phyloP scores from a whole-genome alignment of 2,329 filamentous ascomycete species.

The Trichoderma cornu-damae region DNA sequence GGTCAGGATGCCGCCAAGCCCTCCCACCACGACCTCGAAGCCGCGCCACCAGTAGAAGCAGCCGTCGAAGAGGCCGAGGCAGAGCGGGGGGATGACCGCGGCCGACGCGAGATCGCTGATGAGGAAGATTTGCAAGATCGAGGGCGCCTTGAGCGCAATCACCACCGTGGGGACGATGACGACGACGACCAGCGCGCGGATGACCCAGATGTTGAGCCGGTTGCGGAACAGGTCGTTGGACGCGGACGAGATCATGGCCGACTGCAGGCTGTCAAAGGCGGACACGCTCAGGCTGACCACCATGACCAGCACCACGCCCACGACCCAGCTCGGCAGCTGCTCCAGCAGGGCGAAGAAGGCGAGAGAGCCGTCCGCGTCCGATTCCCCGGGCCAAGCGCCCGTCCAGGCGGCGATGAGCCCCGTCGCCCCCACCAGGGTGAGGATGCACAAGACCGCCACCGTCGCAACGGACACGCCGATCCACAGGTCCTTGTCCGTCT shows the following conservation, averaged over 20 bases:
- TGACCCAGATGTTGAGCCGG: slow-evolving; percentile 68
- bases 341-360: slow-evolving; percentile 72
- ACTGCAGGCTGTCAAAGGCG: slow-evolving; percentile 75
- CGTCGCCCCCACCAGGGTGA: slow-evolving; percentile 66
- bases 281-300: slow-evolving; percentile 70
- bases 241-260: slow-evolving; percentile 77
- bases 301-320: slow-evolving; percentile 78
- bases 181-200: slow-evolving; percentile 63
- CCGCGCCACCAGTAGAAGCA: slow-evolving; percentile 72
- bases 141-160: slow-evolving; percentile 67
- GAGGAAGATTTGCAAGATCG: slow-evolving; percentile 74
- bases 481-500: slow-evolving; percentile 36
- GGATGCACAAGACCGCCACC: slow-evolving; percentile 59
- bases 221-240: slow-evolving; percentile 85
- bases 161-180: slow-evolving; percentile 70
- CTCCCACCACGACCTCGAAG: slow-evolving; percentile 73
- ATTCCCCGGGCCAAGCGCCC: slow-evolving; percentile 60
- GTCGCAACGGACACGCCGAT: slow-evolving; percentile 67
- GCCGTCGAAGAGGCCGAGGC: slow-evolving; percentile 63
- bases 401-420: slow-evolving; percentile 76
- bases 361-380: slow-evolving; percentile 50
- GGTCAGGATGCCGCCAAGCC: slow-evolving; percentile 69
- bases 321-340: slow-evolving; percentile 71
- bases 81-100: slow-evolving; percentile 66
- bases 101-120: slow-evolving; percentile 77